Conservation (phyloP, 768 basidiomycete genomes). For the Boletus rubescentipes region DNA sequence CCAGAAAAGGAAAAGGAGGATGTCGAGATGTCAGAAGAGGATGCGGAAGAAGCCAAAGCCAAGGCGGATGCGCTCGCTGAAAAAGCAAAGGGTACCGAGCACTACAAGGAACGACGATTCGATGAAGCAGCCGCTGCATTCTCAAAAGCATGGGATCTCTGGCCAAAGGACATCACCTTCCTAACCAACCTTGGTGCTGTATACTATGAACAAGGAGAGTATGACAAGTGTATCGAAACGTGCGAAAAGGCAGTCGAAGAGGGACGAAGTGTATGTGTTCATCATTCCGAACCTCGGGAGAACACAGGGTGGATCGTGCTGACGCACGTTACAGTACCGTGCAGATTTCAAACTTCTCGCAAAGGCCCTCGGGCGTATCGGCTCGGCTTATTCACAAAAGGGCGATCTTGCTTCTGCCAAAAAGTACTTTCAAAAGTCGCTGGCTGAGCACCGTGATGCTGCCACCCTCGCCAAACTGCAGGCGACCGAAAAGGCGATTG, state of each 20-base stretch:
- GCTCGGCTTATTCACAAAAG: slow-evolving; percentile 81
- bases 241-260: slow-evolving; percentile 98
- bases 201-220: slow-evolving; percentile 92
- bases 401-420: slow-evolving; percentile 74
- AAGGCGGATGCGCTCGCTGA: slow-evolving; percentile 78
- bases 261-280: slow-evolving; percentile 64
- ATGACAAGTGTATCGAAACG: slow-evolving; percentile 84
- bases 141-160: slow-evolving; percentile 87
- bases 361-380: slow-evolving; percentile 90
- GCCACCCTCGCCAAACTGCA: slow-evolving; percentile 89
- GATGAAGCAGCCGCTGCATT: slow-evolving; percentile 73
- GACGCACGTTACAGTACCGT: slow-evolving; percentile 52
- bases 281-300: not conserved
- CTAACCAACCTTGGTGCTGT: slow-evolving; percentile 89
- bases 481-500: slow-evolving; percentile 73
- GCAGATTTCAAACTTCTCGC: slow-evolving; percentile 95
- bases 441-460: slow-evolving; percentile 95
- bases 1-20: slow-evolving; percentile 54
- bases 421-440: slow-evolving; percentile 90
- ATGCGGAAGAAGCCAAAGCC: slow-evolving; percentile 65
- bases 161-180: slow-evolving; percentile 92
- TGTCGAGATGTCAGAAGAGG: slow-evolving; percentile 64
- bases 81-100: slow-evolving; percentile 75
- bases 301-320: not conserved
- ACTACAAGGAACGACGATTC: slow-evolving; percentile 87